A percentile compares a stretch with the other conserved stretches of the same genome.
phyloP scores from a whole-genome alignment of 2,329 filamentous ascomycete genomes.

The Verticillium longisporum region DNA sequence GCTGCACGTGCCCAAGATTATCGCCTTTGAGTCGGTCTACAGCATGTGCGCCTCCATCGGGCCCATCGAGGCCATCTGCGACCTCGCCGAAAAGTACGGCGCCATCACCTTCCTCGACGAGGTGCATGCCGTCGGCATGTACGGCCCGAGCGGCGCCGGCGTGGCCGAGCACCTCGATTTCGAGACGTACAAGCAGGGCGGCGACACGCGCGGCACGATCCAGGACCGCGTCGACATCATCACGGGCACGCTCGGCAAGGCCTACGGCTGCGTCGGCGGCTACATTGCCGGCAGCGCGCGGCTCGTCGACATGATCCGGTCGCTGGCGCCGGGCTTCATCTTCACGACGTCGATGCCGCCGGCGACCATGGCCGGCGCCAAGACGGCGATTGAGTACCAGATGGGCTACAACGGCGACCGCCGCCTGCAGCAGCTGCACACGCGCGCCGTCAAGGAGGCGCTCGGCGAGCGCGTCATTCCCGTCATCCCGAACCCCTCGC shows the following conservation, averaged over 20 bases:
- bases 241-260: conserved; percentile 93
- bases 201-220: conserved; percentile 70
- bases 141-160: conserved; percentile 89
- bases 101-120: conserved; percentile 97
- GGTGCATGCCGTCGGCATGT: conserved; percentile 99
- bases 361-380: conserved; percentile 92
- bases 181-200: conserved; percentile 66
- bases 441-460: conserved; percentile 84
- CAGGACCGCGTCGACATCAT: conserved; percentile 98
- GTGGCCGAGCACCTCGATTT: conserved; percentile 97
- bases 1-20: conserved; percentile 85
- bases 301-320: conserved; percentile 88
- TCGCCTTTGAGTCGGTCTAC: conserved; percentile 97
- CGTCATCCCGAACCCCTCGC: conserved; percentile 94
- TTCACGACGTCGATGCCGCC: conserved; percentile 97
- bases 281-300: conserved; percentile 89
- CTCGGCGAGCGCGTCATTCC: conserved; percentile 77
- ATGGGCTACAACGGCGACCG: conserved; percentile 79
- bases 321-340: conserved; percentile 93
- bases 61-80: conserved; percentile 91
- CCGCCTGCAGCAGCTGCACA: conserved; percentile 90
- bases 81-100: conserved; percentile 94
- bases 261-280: conserved; percentile 93
- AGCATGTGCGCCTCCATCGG: conserved; percentile 99
- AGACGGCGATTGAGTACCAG: conserved; percentile 90